phyloP scores from a whole-genome alignment of 805 yeast genomes.

The Vanderwaltozyma yarrowii region DNA sequence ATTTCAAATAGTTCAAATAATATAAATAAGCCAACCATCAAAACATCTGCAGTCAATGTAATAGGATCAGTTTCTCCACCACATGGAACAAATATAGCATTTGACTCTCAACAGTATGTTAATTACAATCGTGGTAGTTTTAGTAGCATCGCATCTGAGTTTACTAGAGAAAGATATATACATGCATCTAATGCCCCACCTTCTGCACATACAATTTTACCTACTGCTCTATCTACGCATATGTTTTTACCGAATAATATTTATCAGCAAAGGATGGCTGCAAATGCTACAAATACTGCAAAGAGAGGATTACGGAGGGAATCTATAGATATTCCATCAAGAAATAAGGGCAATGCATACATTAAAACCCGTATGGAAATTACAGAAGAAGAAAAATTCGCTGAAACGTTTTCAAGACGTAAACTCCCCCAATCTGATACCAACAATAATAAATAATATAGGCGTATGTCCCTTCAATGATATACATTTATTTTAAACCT shows the following conservation, averaged over 20 bases:
- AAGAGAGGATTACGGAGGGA: slow-evolving; percentile 10
- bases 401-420: slow-evolving; percentile 1
- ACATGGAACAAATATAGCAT: neutral
- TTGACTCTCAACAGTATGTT: neutral
- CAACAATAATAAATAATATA: neutral
- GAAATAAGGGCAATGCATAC: slow-evolving; percentile 16
- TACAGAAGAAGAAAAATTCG: slow-evolving; percentile 22
- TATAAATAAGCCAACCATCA: slow-evolving; percentile 7
- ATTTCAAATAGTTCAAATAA: neutral
- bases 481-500: too few relatives aligned
- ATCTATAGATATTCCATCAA: slow-evolving; percentile 28
- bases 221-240: slow-evolving; percentile 52
- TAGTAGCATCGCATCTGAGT: slow-evolving; percentile 30
- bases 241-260: slow-evolving; percentile 45
- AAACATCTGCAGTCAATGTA: slow-evolving; percentile 19
- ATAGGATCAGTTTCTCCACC: slow-evolving; percentile 21
- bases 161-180: slow-evolving; percentile 26
- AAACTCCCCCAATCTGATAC: neutral
- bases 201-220: slow-evolving; percentile 45
- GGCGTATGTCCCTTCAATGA: too few relatives aligned
- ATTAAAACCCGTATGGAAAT: slow-evolving; percentile 28
- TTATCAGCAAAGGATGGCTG: slow-evolving; percentile 21
- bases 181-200: slow-evolving; percentile 52
- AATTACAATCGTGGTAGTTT: slow-evolving; percentile 10
- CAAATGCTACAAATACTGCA: slow-evolving; percentile 3